A percentile compares a stretch with the other conserved stretches of the same genome.
Evolutionary conservation across 208 protist genomes (phyloP).

Genomic region (Endotrypanum monterogeii): DNA sequence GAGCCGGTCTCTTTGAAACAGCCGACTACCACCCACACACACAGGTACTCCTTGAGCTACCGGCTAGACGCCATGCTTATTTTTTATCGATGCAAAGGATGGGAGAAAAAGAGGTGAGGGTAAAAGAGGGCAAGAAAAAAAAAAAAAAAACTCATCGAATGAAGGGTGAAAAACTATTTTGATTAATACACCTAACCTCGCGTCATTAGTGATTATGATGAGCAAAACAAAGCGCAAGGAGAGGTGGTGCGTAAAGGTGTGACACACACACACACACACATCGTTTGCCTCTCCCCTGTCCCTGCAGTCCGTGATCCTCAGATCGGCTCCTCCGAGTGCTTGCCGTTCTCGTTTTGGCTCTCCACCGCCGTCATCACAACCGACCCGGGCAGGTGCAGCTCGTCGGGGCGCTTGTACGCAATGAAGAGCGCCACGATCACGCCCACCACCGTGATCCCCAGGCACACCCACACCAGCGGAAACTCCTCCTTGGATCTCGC

Average conservation of each 20-base stretch:
- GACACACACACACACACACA: not conserved
- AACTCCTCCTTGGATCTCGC: conserved; percentile 46
- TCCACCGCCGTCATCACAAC: conserved; percentile 40
- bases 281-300: too few relatives aligned
- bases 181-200: too few relatives aligned
- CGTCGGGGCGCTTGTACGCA: conserved; percentile 56
- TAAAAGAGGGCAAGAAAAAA: not conserved
- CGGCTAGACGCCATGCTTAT: too few relatives aligned
- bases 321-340: conserved; percentile 14
- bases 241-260: not conserved
- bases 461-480: conserved; percentile 64
- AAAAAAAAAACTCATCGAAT: not conserved
- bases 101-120: not conserved
- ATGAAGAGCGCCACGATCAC: conserved; percentile 45
- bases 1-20: too few relatives aligned
- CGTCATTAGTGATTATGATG: too few relatives aligned
- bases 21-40: too few relatives aligned
- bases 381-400: conserved; percentile 46
- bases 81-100: too few relatives aligned
- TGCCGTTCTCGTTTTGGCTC: conserved; percentile 21
- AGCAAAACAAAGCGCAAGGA: too few relatives aligned
- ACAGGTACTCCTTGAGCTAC: too few relatives aligned
- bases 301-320: not conserved
- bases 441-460: conserved; percentile 59
- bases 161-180: too few relatives aligned